phyloP scores from a whole-genome alignment of 2,329 filamentous ascomycete species.

The Claviceps digitariae region DNA sequence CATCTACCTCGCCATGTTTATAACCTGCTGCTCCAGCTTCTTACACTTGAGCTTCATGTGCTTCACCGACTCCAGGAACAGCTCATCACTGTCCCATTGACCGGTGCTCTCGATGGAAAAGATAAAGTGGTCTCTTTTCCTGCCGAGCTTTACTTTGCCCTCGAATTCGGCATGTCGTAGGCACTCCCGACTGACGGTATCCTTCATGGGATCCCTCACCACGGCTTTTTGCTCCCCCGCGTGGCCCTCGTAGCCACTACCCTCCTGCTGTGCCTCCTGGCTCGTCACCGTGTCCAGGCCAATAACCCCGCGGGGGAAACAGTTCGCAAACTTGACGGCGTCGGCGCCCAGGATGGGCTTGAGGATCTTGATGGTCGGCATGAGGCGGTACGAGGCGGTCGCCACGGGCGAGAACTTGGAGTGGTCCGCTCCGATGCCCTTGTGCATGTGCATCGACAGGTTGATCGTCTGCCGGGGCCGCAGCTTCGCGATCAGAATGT shows the following conservation, averaged over 20 bases:
- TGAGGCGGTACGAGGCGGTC: conserved; percentile 80
- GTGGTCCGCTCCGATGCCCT: conserved; percentile 87
- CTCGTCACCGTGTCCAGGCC: conserved; percentile 58
- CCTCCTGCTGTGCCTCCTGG: conserved; percentile 45
- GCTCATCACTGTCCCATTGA: conserved; percentile 84
- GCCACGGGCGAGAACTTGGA: conserved; percentile 96
- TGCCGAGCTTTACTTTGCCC: conserved; percentile 85
- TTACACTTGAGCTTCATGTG: conserved; percentile 75
- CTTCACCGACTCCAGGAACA: conserved; percentile 83
- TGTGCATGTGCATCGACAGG: conserved; percentile 84
- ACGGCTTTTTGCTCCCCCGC: conserved; percentile 78
- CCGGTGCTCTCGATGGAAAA: conserved; percentile 91
- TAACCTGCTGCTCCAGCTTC: conserved; percentile 56
- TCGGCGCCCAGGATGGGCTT: conserved; percentile 75
- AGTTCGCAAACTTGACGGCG: conserved; percentile 76
- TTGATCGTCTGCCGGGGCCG: conserved; percentile 80
- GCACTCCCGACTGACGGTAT: conserved; percentile 89
- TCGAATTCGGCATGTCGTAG: conserved; percentile 86
- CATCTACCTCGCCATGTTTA: conserved; percentile 42
- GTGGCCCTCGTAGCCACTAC: conserved; percentile 57
- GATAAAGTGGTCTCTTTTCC: conserved; percentile 91
- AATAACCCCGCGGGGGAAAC: conserved; percentile 85
- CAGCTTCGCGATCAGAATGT: conserved; percentile 89
- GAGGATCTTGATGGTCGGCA: conserved; percentile 76
- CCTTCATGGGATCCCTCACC: conserved; percentile 76